phyloP scores from a whole-genome alignment of 371 early-diverging fungal species.

The Mucor racemosus region DNA sequence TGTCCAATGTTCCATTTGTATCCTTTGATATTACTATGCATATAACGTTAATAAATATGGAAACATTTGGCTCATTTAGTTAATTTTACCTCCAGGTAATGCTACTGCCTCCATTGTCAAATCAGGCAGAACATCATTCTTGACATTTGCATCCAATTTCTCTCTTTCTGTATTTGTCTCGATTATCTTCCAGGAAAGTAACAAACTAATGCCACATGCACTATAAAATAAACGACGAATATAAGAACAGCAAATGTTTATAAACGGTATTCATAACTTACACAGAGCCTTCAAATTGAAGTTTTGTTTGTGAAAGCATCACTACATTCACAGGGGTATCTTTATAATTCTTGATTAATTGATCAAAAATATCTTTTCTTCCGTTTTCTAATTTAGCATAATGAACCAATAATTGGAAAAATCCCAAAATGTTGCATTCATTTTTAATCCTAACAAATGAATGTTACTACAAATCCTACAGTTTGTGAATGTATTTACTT shows the following conservation, averaged over 20 bases:
- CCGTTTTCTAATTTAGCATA: slow-evolving; percentile 32
- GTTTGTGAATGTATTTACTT: slow-evolving; percentile 2
- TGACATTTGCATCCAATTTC: slow-evolving; percentile 15
- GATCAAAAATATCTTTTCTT: slow-evolving; percentile 24
- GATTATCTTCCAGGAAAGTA: slow-evolving; percentile 29
- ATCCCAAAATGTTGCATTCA: slow-evolving; percentile 33
- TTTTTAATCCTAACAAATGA: slow-evolving; percentile 27
- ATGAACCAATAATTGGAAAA: slow-evolving; percentile 38
- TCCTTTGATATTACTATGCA: slow-evolving; percentile 10
- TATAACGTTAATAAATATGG: neutral
- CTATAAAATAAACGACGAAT: neutral
- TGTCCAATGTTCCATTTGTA: neutral
- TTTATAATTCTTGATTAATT: slow-evolving; percentile 9
- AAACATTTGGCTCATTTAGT: too few species aligned
- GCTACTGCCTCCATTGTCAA: slow-evolving; percentile 12
- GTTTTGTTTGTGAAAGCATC: slow-evolving; percentile 15
- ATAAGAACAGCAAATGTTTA: neutral
- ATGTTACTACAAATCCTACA: too few species aligned
- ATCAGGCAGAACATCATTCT: slow-evolving; percentile 7
- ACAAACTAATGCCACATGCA: slow-evolving; percentile 1
- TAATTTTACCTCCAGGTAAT: slow-evolving; percentile 2
- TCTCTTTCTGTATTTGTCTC: slow-evolving; percentile 1
- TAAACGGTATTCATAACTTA: slow-evolving; percentile 1
- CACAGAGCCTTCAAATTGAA: slow-evolving; percentile 31
- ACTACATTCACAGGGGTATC: slow-evolving; percentile 17